These are phyloP conservation scores for Diaporthe citri DNA, from an alignment of 2,329 filamentous ascomycete species.

Conservation along the genomic window DNA sequence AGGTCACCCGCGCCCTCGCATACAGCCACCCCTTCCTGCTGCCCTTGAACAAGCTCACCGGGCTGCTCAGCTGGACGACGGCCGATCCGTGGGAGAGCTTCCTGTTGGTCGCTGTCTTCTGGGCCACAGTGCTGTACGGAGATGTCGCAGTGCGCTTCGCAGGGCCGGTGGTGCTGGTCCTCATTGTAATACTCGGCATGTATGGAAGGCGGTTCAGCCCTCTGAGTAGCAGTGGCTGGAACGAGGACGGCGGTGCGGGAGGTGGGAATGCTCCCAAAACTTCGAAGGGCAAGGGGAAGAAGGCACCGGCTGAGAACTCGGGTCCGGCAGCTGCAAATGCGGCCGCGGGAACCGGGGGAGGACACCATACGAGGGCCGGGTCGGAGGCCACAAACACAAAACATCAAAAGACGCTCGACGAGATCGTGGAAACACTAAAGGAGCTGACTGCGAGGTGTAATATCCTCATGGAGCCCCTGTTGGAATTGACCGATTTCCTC, in stretches of 20 bases:
- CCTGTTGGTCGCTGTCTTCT: slow-evolving; percentile 85
- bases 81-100: slow-evolving; percentile 98
- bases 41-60: slow-evolving; percentile 86
- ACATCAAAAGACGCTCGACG: slow-evolving; percentile 94
- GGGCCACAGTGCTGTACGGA: slow-evolving; percentile 88
- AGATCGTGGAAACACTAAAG: slow-evolving; percentile 94
- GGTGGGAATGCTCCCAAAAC: slow-evolving; percentile 45
- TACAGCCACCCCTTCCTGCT: slow-evolving; percentile 96
- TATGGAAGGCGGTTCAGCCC: slow-evolving; percentile 91
- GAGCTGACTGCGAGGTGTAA: slow-evolving; percentile 93
- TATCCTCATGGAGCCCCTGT: slow-evolving; percentile 87
- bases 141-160: slow-evolving; percentile 84
- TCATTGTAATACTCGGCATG: slow-evolving; percentile 88
- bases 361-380: slow-evolving; percentile 57
- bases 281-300: slow-evolving; percentile 34
- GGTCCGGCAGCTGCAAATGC: slow-evolving; percentile 46
- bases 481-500: slow-evolving; percentile 92
- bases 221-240: slow-evolving; percentile 85
- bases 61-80: slow-evolving; percentile 92
- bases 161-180: slow-evolving; percentile 85
- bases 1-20: slow-evolving; percentile 92
- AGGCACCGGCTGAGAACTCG: slow-evolving; percentile 43
- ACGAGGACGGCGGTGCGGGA: slow-evolving; percentile 58
- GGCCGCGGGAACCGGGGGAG: slow-evolving; percentile 35
- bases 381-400: slow-evolving; percentile 74